These are phyloP conservation scores for Ganoderma sp. DNA, from an alignment of 1,284 basidiomycete species.

Conservation along the genomic window DNA sequence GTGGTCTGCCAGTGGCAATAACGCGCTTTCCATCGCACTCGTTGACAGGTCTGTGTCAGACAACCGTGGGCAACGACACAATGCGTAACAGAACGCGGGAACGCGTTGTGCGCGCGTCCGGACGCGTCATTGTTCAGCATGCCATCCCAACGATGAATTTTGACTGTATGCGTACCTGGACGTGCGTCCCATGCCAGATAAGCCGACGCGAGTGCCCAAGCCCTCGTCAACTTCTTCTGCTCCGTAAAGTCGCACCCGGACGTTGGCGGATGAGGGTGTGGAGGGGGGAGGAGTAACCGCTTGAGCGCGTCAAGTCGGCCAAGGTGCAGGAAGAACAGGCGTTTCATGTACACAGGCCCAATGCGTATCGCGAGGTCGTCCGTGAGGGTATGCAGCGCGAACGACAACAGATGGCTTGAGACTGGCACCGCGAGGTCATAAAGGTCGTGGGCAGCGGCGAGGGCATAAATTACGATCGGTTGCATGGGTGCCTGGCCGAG, in stretches of 20 bases:
- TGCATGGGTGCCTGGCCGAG: conserved; percentile 43
- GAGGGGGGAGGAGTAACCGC: conserved; percentile 46
- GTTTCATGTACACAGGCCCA: conserved; percentile 46
- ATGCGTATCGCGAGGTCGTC: conserved; percentile 44
- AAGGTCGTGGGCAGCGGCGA: conserved; percentile 44
- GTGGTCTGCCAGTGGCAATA: conserved; percentile 43
- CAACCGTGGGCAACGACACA: background rate
- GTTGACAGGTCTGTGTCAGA: conserved; percentile 42
- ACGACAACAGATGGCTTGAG: conserved; percentile 45
- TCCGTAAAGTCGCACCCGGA: conserved; percentile 44
- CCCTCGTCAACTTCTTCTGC: conserved; percentile 48
- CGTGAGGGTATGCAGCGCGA: conserved; percentile 41
- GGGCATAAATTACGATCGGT: conserved; percentile 45
- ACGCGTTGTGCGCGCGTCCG: background rate
- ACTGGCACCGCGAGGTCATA: conserved; percentile 45
- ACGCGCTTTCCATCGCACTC: conserved; percentile 43
- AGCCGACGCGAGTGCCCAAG: conserved; percentile 48
- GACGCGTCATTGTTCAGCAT: conserved; percentile 3
- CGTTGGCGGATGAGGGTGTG: conserved; percentile 46
- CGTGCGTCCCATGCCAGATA: conserved; percentile 49
- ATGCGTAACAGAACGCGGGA: background rate
- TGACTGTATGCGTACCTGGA: conserved; percentile 38
- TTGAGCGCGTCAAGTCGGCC: conserved; percentile 48
- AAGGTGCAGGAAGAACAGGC: conserved; percentile 49
- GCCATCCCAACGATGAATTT: conserved; percentile 3